Base-by-base conservation (phyloP, 768 basidiomycete genomes). In the Dioszegia crocea region DNA sequence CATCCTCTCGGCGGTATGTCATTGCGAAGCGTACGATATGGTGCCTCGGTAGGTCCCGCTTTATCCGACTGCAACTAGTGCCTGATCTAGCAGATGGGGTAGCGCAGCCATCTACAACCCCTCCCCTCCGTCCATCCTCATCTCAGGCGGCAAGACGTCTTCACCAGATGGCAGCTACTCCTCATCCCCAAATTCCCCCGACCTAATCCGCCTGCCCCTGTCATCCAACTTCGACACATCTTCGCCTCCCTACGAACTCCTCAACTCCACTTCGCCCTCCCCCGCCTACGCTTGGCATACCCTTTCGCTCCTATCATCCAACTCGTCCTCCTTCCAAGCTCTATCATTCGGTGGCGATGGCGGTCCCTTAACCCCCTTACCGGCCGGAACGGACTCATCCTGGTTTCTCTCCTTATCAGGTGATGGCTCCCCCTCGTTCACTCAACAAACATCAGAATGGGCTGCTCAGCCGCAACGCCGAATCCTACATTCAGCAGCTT, bases 81-180 rank as follows among this genome's bases (percentile, higher is more conserved):
- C 43, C 48, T 52, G 57, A 59, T 19, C 21, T 14, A 6, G 27
- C 57, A 92, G 91, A 80, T 94, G 91, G 91, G 91, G 86, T 27
- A 89, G 90, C 63, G 87, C 88, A 4, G 78, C 80, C 0, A 82
- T 84, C 19, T 67, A 86, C 41, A 80, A 84, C 61, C 63, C 61
- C 11, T 66, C 66, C 4, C 57, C 69, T 0, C 68, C 65, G 0
- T 80, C 80, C 11, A 79, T 93, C 41, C 84, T 84, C 71, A 78
- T 92, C 40, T 85, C 88, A 59, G 91, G 91, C 36, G 91, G 91
- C 47, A 85, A 89, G 73, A 86, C 85, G 39, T 88, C 91, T 76
- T 80, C 81, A 31, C 83, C 76, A 75, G 86, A 87, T 73, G 70
- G 81, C 16, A 83, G 85, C 2, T 94, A 93, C 76, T 81, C 82